A percentile compares a stretch with the other conserved stretches of the same genome.
phyloP scores from a whole-genome alignment of 202 grass and related monocot genomes.

The Saccharum hybrid region DNA sequence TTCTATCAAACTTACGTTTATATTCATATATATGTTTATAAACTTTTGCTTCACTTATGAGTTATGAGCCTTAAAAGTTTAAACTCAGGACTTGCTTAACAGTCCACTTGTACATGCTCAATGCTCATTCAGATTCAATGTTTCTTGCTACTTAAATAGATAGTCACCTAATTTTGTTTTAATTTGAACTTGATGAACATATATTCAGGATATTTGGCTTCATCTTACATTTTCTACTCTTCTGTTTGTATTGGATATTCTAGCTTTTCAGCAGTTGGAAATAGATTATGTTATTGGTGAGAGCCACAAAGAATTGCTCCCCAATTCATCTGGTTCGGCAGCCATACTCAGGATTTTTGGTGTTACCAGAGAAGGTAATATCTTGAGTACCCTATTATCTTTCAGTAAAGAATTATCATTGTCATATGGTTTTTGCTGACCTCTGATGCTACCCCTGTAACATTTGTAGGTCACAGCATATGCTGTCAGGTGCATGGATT shows the following conservation, averaged over 20 bases:
- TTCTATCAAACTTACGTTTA: not conserved
- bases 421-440: slow-evolving; percentile 36
- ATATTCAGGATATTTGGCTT: slow-evolving; percentile 26
- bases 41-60: slow-evolving; percentile 15
- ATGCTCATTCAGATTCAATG: slow-evolving; percentile 1
- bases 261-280: slow-evolving; percentile 98
- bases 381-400: not conserved
- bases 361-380: slow-evolving; percentile 92
- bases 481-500: slow-evolving; percentile 97
- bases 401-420: slow-evolving; percentile 29
- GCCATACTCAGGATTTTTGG: slow-evolving; percentile 96
- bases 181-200: slow-evolving; percentile 13
- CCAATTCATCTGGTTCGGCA: slow-evolving; percentile 77
- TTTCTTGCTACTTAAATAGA: slow-evolving; percentile 18
- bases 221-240: slow-evolving; percentile 30
- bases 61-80: slow-evolving; percentile 4
- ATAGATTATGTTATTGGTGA: slow-evolving; percentile 95
- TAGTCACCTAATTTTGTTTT: slow-evolving; percentile 17
- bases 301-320: slow-evolving; percentile 81
- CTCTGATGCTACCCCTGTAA: slow-evolving; percentile 37
- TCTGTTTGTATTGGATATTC: slow-evolving; percentile 47
- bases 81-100: slow-evolving; percentile 7
- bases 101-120: slow-evolving; percentile 18
- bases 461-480: slow-evolving; percentile 76
- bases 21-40: not conserved